Base-by-base conservation (phyloP, 352 stramenopile genomes). In the Plasmopara muralis region DNA sequence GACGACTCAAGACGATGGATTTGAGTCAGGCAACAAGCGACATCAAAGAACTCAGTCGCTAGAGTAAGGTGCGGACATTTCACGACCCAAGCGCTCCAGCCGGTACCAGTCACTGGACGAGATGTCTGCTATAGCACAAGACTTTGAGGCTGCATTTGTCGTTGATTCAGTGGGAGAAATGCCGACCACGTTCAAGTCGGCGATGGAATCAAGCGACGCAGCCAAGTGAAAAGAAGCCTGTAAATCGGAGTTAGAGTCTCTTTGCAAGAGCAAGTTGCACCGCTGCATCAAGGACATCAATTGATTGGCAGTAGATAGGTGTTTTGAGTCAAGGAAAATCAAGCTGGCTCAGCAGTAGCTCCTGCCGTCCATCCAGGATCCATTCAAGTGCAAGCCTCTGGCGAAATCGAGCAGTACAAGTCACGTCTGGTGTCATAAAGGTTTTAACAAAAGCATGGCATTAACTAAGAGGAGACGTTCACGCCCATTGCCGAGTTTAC, bases 201-300 rank as follows among this genome's bases (percentile, higher is more conserved):
- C 47, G 25, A 60, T 60, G 53, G 30, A 61, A 43, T 53, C 40
- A 35, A 52, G 1, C 38, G 37, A 58, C 40, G 29, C 53, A 20
- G 33, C 9, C 31, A 62, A 58, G 31, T 64, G 43, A 34, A 51
- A 57, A 28, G 34, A 57, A 47, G 50, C 50, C 5, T 51, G 43
- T 7, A n/a, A 46, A 18, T 51, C 43, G 6, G 41, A 55, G 31
- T 5, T 46, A 2, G 20, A 46, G 0, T 46, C 41, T 1, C 41
- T 31, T 31, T 4, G 29, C 2, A 46, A 30, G 8, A 30, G 29
- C n/a, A 46, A 14, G 5, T 30, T 28, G n/a, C 4, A 12, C n/a
- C 41, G 13, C 20, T 46, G 15, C 6, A 2, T 5, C 25, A 46
- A 25, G 41, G 13, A 30, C 41, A 12, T 25, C 2, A 46, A 16